Base-by-base conservation (phyloP, 1,284 basidiomycete genomes). In the Moesziomyces globuligerus region DNA sequence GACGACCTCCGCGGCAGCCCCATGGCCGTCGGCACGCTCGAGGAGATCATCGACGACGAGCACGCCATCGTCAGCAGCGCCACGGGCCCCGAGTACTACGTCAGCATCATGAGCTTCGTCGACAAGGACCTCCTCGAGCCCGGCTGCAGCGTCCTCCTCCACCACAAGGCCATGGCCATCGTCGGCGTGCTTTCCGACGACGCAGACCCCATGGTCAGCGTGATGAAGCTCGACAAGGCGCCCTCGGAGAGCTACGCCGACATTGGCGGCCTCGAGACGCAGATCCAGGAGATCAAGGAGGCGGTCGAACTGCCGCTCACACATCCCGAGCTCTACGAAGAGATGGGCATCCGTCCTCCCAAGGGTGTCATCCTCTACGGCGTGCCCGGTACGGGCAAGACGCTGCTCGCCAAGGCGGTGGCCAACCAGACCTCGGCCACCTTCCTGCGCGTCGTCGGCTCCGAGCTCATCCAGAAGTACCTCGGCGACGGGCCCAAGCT, bases 281-380 rank as follows among this genome's bases (percentile, higher is more conserved):
- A 98, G 84, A 98, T 98, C 76, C 94, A 98, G 84, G 95, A 98
- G 84, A 98, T 98, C 83, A 98, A 98, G 87, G 95, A 99, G 90
- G 93, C 95, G 23, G 95, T 99, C 61, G 96, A 98, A 83, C 87
- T 99, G 45, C 96, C 96, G 0, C 87, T 99, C 44, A 98, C 95
- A 17, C 96, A 98, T 83, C 96, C 96, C 9, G 96, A 99, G 82
- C 85, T 98, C 38, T 99, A 98, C 84, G 95, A 98, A 84, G 95
- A 98, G 86, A 98, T 99, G 96, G 96, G 96, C 61, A 98, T 98
- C 84, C 91, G 91, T 76, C 95, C 95, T 36, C 96, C 96, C 32
- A 98, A 98, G 84, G 96, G 96, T 86, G 96, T 98, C 79, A 98
- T 99, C 75, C 87, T 99, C 0, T 99, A 98, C 79, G 96, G 96